A percentile compares a stretch with the other conserved stretches of the same genome.
These are phyloP conservation scores for Austroboletus novae-zelandiae DNA, from an alignment of 1,284 basidiomycete genomes.

Conservation along the genomic window DNA sequence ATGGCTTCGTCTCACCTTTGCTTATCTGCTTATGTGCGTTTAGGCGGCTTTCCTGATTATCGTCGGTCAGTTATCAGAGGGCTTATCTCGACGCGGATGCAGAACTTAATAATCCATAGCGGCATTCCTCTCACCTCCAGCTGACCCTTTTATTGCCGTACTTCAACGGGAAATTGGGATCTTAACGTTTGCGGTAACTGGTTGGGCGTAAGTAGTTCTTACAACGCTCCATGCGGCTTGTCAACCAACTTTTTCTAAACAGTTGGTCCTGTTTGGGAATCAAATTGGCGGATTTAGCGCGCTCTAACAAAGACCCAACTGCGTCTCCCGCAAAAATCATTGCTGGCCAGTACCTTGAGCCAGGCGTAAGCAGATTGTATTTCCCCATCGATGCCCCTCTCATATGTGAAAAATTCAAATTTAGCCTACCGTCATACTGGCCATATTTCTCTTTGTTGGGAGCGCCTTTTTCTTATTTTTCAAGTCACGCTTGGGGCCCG, in stretches of 20 bases:
- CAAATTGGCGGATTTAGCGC: slow-evolving; percentile 58
- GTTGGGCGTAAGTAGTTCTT: slow-evolving; percentile 60
- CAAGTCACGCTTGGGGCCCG: slow-evolving; percentile 61
- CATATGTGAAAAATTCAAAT: neutral
- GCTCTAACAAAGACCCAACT: slow-evolving; percentile 43
- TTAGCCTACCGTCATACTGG: slow-evolving; percentile 60
- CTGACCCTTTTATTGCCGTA: slow-evolving; percentile 64
- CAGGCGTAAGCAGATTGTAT: slow-evolving; percentile 41
- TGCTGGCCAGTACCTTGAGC: slow-evolving; percentile 58
- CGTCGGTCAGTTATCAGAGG: slow-evolving; percentile 43
- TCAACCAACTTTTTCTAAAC: neutral
- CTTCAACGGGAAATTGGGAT: slow-evolving; percentile 70
- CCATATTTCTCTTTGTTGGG: slow-evolving; percentile 66
- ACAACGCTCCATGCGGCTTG: neutral
- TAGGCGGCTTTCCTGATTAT: slow-evolving; percentile 69
- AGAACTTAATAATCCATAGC: slow-evolving; percentile 36
- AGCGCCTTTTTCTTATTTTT: slow-evolving; percentile 61
- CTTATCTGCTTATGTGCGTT: slow-evolving; percentile 4
- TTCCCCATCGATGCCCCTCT: neutral
- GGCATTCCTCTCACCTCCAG: slow-evolving; percentile 65
- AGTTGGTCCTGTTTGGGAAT: slow-evolving; percentile 72
- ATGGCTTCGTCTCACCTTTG: neutral
- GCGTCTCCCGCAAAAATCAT: slow-evolving; percentile 41
- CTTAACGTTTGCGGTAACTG: slow-evolving; percentile 45
- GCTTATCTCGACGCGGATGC: neutral